Evolutionary conservation across 2,329 filamentous ascomycete species (phyloP), one percentile per base, ranked within the genome.

Genomic region (Drechslerella dactyloides): DNA sequence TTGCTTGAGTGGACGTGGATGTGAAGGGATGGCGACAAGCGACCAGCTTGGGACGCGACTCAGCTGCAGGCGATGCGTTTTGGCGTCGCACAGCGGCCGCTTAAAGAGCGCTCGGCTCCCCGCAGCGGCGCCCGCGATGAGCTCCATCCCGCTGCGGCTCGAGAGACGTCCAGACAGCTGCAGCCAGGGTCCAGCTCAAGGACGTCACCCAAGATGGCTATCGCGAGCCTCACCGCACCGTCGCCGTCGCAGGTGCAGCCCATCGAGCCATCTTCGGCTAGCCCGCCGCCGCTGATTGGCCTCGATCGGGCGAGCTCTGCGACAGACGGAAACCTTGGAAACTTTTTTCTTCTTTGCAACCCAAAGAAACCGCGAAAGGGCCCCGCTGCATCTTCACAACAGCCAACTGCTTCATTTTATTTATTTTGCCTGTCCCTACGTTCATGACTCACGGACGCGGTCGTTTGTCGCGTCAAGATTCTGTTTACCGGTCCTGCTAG

Each of bases 221-320:
- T 44, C 40, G 40, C 8, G 8, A 8, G 40, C 40, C 13, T 15
- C 40, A 15, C 5, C 4, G 4, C 40, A 15, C 5, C 4, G 4
- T 44, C 13, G 40, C 40, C 40, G 40, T 15, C 40, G 17, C 40
- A 13, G 11, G 37, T 42, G 46, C 10, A 51, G 15, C 11, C 17
- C n/a, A 51, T 51, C 15, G 6, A 21, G 7, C 17, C 7, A 21
- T 51, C 17, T 51, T 51, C 21, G 19, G 37, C 37, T 15, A 51
- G 23, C 19, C 2, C 2, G 19, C 7, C 15, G n/a, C n/a, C 15
- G 23, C 46, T 8, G 46, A 19, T 23, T 23, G 23, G 10, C 11
- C 19, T 21, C 62, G 62, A 50, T 51, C 4, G 19, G 23, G 50
- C 66, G 66, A 70, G 66, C 66, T 70, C 65, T 70, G 44, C 66